A percentile compares a stretch with the other conserved stretches of the same genome.
Conservation (phyloP, 441 rosid species). For the Mallotus japonicus region DNA sequence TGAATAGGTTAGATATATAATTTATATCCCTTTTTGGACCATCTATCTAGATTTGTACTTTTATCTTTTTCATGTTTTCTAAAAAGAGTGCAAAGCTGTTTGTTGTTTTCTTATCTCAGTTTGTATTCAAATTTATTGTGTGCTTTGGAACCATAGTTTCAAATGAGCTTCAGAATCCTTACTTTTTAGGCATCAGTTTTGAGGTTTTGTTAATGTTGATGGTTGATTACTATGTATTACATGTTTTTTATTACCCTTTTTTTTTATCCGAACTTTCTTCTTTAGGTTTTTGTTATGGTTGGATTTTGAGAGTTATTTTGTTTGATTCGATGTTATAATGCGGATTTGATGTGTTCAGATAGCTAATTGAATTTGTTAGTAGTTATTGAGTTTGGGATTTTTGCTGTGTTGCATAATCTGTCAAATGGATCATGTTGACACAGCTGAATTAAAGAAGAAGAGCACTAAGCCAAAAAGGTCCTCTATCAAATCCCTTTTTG, state of each 20-base stretch:
- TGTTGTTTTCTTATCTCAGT: neutral
- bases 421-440: neutral
- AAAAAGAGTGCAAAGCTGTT: neutral
- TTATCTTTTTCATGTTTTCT: neutral
- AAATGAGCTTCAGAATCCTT: neutral
- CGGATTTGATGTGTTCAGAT: too few species aligned
- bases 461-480: constrained; percentile 88
- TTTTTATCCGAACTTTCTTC: too few species aligned
- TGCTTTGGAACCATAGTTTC: neutral
- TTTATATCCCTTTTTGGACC: constrained; percentile 23
- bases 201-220: neutral
- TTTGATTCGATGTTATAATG: too few species aligned
- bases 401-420: too few species aligned
- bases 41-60: constrained; percentile 20
- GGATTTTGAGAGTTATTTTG: too few species aligned
- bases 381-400: too few species aligned
- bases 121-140: neutral
- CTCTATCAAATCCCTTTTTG: constrained; percentile 90
- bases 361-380: too few species aligned
- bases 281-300: too few species aligned
- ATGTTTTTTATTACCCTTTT: too few species aligned
- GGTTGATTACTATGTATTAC: too few species aligned
- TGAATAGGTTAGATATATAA: constrained; percentile 17
- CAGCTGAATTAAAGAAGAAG: constrained; percentile 89
- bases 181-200: neutral